Conservation (phyloP, 2,329 filamentous ascomycete species). For the Exserohilum turcica region DNA sequence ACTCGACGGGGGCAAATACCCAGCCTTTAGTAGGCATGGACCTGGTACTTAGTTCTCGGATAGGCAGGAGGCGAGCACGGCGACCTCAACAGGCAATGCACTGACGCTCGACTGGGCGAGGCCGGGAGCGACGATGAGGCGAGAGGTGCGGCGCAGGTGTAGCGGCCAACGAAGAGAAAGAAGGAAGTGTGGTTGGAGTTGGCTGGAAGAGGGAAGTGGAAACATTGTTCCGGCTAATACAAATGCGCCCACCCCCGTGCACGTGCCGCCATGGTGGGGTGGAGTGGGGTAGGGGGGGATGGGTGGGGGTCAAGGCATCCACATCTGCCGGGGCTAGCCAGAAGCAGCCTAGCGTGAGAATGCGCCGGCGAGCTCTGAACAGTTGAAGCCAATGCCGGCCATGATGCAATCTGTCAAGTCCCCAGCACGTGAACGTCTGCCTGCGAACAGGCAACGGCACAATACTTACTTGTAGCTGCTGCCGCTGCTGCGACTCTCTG, state of each 20-base stretch:
- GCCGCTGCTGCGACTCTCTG: neutral
- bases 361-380: conserved; percentile 11
- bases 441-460: conserved; percentile 9
- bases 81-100: conserved; percentile 3
- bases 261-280: too few relatives aligned
- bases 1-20: conserved; percentile 32
- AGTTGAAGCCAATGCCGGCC: conserved; percentile 13
- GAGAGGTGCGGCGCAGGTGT: neutral
- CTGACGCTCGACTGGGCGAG: neutral
- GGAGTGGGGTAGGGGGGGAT: too few relatives aligned
- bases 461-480: neutral
- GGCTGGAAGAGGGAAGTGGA: too few relatives aligned
- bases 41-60: conserved; percentile 32
- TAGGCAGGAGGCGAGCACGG: conserved; percentile 30
- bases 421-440: conserved; percentile 19
- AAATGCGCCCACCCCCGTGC: too few relatives aligned
- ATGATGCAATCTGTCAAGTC: conserved; percentile 45
- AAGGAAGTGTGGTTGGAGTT: too few relatives aligned
- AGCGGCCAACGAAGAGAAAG: neutral
- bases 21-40: conserved; percentile 20
- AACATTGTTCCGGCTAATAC: too few relatives aligned
- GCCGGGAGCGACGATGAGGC: conserved; percentile 1
- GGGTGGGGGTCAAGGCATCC: neutral
- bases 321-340: too few relatives aligned
- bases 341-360: conserved; percentile 15